Evolutionary conservation across 768 basidiomycete species (phyloP), one percentile per base, ranked within the genome.

Genomic region (Podaxis pistillaris): DNA sequence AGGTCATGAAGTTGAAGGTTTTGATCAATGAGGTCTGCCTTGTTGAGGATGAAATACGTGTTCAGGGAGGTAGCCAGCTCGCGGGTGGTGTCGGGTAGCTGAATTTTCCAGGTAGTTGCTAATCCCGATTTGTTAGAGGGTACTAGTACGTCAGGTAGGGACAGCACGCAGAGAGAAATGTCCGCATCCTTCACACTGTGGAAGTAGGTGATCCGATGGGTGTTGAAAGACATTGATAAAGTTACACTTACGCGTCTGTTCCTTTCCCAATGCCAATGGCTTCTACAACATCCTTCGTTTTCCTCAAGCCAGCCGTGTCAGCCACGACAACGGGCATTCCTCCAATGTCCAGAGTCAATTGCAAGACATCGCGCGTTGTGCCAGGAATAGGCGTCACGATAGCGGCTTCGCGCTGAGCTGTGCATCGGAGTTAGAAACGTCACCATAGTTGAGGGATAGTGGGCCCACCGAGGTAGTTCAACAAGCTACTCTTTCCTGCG

Each of bases 311-410:
- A 2, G 94, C 95, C 0, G 95, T 96, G 70, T 97, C 95, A 0
- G 88, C 83, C 12, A 94, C 80, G 26, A 90, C 79, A 4, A 96
- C 83, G 0, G 93, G 94, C 36, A 94, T 75, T 0, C 94, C 94
- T 9, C 86, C 91, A n/a, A 96, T 88, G 71, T 97, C 93, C 1
- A 97, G 81, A 0, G 92, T 88, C 17, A 95, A 78, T 66, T 92
- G 90, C 1, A 97, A 80, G 8, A 96, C 83, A 68, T 96, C 95
- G 26, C 95, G 82, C 4, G 94, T 97, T 1, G 94, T 97, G 0
- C 94, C 94, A 0, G 94, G 90, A 19, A 93, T 79, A 3, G 89
- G 81, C 0, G 94, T 94, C 13, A 95, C 93, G 59, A 97, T 96
- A 0, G 95, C 92, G 0, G 92, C 94, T 64, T 93, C 91, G 13